Conservation (phyloP, 345 rosid genomes). For the Firmiana major region DNA sequence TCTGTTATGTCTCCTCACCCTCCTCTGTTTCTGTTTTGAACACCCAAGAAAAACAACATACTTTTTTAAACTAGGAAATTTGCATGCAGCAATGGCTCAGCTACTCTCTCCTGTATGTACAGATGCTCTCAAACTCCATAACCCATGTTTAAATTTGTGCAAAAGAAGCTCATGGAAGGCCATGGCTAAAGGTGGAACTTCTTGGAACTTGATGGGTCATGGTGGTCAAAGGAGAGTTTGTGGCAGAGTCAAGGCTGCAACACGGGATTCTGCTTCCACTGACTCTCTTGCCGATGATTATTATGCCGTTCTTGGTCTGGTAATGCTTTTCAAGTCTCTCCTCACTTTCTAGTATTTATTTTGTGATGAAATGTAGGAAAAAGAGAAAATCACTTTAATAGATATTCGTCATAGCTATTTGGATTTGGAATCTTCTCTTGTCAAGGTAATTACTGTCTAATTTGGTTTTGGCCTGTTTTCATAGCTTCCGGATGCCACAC, state of each 20-base stretch:
- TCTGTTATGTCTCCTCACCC: background rate
- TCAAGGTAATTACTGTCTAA: background rate
- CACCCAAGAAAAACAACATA: background rate
- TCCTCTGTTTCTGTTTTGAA: background rate
- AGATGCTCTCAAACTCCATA: constrained; percentile 57
- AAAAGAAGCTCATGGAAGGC: constrained; percentile 37
- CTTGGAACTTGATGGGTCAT: constrained; percentile 29
- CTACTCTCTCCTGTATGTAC: constrained; percentile 68
- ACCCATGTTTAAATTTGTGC: constrained; percentile 29
- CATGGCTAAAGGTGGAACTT: constrained; percentile 22
- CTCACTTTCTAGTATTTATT: background rate
- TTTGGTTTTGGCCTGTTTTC: background rate
- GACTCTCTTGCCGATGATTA: constrained; percentile 70
- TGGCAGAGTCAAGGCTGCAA: constrained; percentile 51
- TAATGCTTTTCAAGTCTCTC: constrained; percentile 21
- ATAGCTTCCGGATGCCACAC: constrained; percentile 89
- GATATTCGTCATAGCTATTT: background rate
- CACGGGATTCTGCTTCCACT: constrained; percentile 39
- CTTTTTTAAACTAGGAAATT: background rate
- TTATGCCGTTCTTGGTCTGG: constrained; percentile 83
- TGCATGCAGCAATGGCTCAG: constrained; percentile 57
- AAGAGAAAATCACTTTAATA: background rate
- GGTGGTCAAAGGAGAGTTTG: constrained; percentile 31
- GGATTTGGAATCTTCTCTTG: background rate
- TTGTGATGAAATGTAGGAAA: no score